These are phyloP conservation scores for Poa annua DNA, from an alignment of 176 grass and related monocot genomes.

Conservation along the genomic window DNA sequence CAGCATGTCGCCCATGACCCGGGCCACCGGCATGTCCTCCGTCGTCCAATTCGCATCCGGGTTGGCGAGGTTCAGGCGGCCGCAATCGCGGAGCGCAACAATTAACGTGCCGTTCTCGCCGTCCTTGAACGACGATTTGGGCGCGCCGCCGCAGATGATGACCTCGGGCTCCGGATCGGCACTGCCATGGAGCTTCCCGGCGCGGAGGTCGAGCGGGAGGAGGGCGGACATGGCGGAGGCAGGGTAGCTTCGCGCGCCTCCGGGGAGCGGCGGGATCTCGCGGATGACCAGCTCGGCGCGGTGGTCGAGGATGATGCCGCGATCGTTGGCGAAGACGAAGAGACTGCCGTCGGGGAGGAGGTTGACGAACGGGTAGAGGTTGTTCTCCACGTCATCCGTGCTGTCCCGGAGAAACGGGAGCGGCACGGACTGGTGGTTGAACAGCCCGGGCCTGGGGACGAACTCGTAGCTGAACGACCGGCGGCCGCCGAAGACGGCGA, in stretches of 20 bases:
- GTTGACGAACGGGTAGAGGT: slow-evolving; percentile 96
- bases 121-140: slow-evolving; percentile 55
- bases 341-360: slow-evolving; percentile 78
- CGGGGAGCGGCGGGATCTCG: slow-evolving; percentile 65
- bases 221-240: slow-evolving; percentile 73
- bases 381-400: slow-evolving; percentile 86
- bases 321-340: slow-evolving; percentile 93
- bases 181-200: slow-evolving; percentile 7
- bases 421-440: slow-evolving; percentile 41
- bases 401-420: slow-evolving; percentile 63
- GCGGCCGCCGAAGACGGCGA: slow-evolving; percentile 69
- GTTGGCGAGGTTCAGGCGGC: slow-evolving; percentile 53
- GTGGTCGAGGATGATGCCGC: slow-evolving; percentile 72
- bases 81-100: slow-evolving; percentile 60
- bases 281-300: slow-evolving; percentile 50
- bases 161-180: slow-evolving; percentile 58
- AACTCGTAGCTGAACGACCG: slow-evolving; percentile 77
- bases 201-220: slow-evolving; percentile 76
- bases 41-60: slow-evolving; percentile 53
- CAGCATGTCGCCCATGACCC: slow-evolving; percentile 92
- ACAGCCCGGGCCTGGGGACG: slow-evolving; percentile 46
- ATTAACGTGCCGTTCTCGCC: slow-evolving; percentile 55
- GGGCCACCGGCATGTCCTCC: slow-evolving; percentile 71
- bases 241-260: slow-evolving; percentile 76
- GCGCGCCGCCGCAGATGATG: slow-evolving; percentile 73